A percentile compares a stretch with the other conserved stretches of the same genome.
These are phyloP conservation scores for Pleurotus tuoliensis DNA, from an alignment of 768 basidiomycete genomes.

Conservation along the genomic window DNA sequence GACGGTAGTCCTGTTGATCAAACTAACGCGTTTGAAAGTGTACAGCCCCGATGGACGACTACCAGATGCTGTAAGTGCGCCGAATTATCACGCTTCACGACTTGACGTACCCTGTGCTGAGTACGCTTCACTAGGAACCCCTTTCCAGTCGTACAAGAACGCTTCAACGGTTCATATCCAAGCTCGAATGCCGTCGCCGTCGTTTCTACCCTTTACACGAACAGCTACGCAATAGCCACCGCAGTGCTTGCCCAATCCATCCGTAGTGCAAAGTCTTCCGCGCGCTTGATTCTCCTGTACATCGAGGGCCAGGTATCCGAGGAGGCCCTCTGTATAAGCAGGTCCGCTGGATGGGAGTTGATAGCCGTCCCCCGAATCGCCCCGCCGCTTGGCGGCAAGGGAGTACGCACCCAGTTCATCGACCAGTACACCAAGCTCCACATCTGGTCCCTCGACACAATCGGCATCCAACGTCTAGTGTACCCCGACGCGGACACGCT, in stretches of 20 bases:
- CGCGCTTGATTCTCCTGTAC: slow-evolving; percentile 23
- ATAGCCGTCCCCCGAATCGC: slow-evolving; percentile 31
- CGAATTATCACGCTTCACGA: too few species aligned
- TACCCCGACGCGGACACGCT: slow-evolving; percentile 43
- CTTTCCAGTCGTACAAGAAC: slow-evolving; percentile 11
- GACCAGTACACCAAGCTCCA: slow-evolving; percentile 43
- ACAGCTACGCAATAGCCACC: slow-evolving; percentile 23
- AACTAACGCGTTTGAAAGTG: not conserved
- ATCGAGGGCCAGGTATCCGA: slow-evolving; percentile 30
- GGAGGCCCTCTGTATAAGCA: slow-evolving; percentile 34
- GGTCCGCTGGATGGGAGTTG: slow-evolving; percentile 34
- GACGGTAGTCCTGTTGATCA: too few species aligned
- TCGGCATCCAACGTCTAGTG: slow-evolving; percentile 27
- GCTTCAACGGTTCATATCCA: not conserved
- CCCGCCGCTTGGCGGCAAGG: slow-evolving; percentile 33
- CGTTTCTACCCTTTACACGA: slow-evolving; percentile 24
- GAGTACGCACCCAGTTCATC: slow-evolving; percentile 28
- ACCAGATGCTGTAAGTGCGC: slow-evolving; percentile 20
- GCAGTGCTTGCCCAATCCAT: slow-evolving; percentile 26
- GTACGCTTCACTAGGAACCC: slow-evolving; percentile 9
- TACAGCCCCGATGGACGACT: slow-evolving; percentile 21
- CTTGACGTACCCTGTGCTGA: not conserved
- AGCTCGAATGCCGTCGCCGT: slow-evolving; percentile 15
- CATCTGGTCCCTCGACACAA: slow-evolving; percentile 33
- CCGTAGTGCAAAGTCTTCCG: slow-evolving; percentile 17